Evolutionary conservation across 2,329 filamentous ascomycete species (phyloP).

Genomic region (Coniochaeta hoffmannii): DNA sequence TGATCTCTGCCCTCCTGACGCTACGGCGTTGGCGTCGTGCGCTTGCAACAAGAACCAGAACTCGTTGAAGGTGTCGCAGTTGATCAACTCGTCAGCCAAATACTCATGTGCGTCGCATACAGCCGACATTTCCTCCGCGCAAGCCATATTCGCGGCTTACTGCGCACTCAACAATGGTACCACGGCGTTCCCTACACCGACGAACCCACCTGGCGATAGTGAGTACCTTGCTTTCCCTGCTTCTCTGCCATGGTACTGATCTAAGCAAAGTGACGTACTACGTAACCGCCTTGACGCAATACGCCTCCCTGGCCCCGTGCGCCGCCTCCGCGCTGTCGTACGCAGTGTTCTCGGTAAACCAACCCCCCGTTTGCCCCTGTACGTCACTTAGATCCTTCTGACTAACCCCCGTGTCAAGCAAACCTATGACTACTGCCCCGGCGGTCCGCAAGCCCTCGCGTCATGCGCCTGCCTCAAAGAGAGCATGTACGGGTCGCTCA

Average conservation of each 20-base stretch:
- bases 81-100: conserved; percentile 34
- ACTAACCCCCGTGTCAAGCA: conserved; percentile 18
- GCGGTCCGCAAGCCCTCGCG: conserved; percentile 39
- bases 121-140: conserved; percentile 39
- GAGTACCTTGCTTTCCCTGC: conserved; percentile 14
- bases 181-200: conserved; percentile 36
- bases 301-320: conserved; percentile 34
- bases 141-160: conserved; percentile 43
- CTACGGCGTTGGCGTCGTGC: conserved; percentile 35
- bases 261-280: conserved; percentile 41
- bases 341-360: conserved; percentile 32
- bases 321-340: conserved; percentile 35
- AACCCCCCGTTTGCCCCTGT: too few relatives aligned
- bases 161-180: conserved; percentile 43
- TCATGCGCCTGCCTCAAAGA: conserved; percentile 46
- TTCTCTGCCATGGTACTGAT: neutral
- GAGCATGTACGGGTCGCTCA: conserved; percentile 34
- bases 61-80: conserved; percentile 31
- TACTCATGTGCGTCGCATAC: conserved; percentile 37
- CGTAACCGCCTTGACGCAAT: conserved; percentile 43
- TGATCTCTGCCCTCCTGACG: conserved; percentile 18
- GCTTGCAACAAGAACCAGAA: conserved; percentile 45
- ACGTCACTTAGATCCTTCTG: conserved; percentile 1
- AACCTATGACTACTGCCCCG: conserved; percentile 32
- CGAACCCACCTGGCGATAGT: conserved; percentile 44